phyloP scores from a whole-genome alignment of 768 basidiomycete genomes.

The Kwoniella europaea region DNA sequence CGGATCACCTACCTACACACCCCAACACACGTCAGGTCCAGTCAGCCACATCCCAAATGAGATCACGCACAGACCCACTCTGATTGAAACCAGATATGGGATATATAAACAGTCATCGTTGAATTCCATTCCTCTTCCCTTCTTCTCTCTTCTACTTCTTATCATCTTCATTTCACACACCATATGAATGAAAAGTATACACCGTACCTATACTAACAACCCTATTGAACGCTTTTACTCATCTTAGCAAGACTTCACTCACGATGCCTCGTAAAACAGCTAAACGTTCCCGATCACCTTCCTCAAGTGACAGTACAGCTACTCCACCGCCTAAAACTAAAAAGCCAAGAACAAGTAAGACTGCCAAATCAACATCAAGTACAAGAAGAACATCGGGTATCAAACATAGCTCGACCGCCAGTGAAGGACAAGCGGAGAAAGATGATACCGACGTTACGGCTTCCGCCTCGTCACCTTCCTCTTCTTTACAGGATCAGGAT shows the following conservation, averaged over 20 bases:
- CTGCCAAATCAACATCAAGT: not conserved
- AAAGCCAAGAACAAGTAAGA: not conserved
- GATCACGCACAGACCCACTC: not conserved
- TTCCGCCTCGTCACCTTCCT: not conserved
- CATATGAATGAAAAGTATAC: not conserved
- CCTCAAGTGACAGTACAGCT: not conserved
- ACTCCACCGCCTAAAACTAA: not conserved
- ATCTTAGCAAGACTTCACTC: not conserved
- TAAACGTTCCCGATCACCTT: conserved; percentile 5
- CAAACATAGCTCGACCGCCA: not conserved
- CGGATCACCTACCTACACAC: not conserved
- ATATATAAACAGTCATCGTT: not conserved
- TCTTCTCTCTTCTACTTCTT: not conserved
- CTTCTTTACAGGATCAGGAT: not conserved
- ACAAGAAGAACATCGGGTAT: not conserved
- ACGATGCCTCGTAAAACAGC: not conserved
- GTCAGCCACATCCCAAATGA: not conserved
- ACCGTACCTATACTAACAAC: not conserved
- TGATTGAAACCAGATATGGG: not conserved
- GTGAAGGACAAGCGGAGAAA: not conserved
- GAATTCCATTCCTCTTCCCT: not conserved
- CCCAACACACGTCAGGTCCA: not conserved
- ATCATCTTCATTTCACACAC: not conserved
- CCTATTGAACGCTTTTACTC: not conserved
- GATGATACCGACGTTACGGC: not conserved